Conservation (phyloP, 306 rosid genomes). For the Prunus persica region DNA sequence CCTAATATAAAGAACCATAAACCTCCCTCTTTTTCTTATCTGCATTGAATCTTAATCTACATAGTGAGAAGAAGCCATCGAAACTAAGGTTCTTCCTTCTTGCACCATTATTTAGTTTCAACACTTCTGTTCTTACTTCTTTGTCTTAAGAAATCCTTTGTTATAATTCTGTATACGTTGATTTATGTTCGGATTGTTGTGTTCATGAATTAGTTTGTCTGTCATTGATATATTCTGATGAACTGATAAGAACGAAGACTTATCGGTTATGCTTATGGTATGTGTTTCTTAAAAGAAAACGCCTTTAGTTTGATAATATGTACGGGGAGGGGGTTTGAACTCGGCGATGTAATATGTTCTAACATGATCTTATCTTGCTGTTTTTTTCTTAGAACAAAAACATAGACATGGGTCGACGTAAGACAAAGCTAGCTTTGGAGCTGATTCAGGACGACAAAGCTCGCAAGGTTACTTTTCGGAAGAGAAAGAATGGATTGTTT, state of each 20-base stretch:
- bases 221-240: too few species aligned
- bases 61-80: neutral
- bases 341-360: neutral
- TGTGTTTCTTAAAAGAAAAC: neutral
- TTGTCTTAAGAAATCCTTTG: too few species aligned
- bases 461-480: constrained; percentile 3
- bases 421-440: neutral
- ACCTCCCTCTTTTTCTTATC: neutral
- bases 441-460: neutral
- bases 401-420: constrained; percentile 12
- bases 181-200: too few species aligned
- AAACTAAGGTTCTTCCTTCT: neutral
- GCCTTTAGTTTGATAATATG: too few species aligned
- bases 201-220: too few species aligned
- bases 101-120: neutral
- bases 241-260: too few species aligned
- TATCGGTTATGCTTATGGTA: neutral
- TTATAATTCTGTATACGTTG: too few species aligned
- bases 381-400: neutral
- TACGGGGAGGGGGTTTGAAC: too few species aligned
- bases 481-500: constrained; percentile 15
- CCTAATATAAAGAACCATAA: neutral
- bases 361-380: neutral
- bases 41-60: neutral
- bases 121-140: neutral